These are phyloP conservation scores for Candida awuae DNA, from an alignment of 805 yeast species.

Conservation along the genomic window DNA sequence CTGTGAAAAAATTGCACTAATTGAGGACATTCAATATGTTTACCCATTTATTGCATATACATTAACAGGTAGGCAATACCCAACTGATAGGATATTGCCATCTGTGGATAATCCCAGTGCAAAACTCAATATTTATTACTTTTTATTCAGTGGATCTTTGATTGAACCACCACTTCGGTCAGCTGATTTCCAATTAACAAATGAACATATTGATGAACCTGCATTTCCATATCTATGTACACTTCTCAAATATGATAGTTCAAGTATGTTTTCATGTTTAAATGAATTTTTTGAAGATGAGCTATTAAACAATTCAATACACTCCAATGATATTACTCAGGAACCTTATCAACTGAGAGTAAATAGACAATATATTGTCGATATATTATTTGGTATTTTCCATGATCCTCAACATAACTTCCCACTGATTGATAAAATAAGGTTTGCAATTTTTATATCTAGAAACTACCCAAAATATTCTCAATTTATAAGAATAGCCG, in stretches of 20 bases:
- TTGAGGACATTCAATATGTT: constrained; percentile 28
- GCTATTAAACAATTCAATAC: constrained; percentile 32
- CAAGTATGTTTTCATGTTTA: constrained; percentile 56
- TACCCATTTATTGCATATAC: constrained; percentile 60
- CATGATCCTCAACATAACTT: constrained; percentile 30
- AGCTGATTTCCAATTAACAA: constrained; percentile 29
- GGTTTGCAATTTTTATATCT: constrained; percentile 63
- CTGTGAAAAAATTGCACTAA: constrained; percentile 7
- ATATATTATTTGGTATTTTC: constrained; percentile 56
- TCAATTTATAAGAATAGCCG: constrained; percentile 73
- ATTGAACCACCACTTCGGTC: constrained; percentile 39
- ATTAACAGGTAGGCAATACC: constrained; percentile 74
- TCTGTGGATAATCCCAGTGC: constrained; percentile 31
- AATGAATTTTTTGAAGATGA: constrained; percentile 83
- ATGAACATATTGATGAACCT: constrained; percentile 32
- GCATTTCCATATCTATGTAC: constrained; percentile 64
- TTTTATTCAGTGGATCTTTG: constrained; percentile 51
- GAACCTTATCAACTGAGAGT: constrained; percentile 30
- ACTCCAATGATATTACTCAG: constrained; percentile 39
- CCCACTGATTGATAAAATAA: constrained; percentile 23
- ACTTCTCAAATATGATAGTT: constrained; percentile 47
- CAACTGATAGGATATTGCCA: constrained; percentile 49
- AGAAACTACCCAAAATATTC: constrained; percentile 76
- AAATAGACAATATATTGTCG: constrained; percentile 71
- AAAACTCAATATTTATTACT: constrained; percentile 44